phyloP scores from a whole-genome alignment of 768 basidiomycete genomes.

The Exidia glandulosa region DNA sequence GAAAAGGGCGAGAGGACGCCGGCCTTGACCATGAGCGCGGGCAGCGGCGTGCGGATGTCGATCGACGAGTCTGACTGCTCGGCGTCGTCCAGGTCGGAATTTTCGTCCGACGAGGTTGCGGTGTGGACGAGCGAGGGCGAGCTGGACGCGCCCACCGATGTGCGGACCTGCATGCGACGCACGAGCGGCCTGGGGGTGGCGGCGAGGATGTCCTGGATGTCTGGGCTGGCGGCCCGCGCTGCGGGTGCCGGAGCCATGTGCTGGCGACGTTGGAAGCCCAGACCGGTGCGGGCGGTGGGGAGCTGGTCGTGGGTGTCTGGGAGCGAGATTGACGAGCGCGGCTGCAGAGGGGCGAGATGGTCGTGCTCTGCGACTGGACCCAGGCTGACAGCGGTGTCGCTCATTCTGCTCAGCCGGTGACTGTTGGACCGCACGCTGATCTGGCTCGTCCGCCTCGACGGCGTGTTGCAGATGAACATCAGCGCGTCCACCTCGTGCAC shows the following conservation, averaged over 20 bases:
- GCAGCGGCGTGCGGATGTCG: neutral
- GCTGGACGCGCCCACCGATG: neutral
- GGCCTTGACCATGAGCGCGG: conserved; percentile 49
- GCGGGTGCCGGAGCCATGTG: neutral
- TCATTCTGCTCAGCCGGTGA: neutral
- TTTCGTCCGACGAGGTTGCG: neutral
- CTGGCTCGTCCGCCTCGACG: neutral
- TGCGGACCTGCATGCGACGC: neutral
- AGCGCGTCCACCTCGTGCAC: neutral
- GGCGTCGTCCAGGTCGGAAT: neutral
- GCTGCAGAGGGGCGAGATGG: neutral
- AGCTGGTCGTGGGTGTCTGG: neutral
- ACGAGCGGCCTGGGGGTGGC: neutral
- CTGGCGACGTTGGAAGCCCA: neutral
- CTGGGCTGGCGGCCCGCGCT: neutral
- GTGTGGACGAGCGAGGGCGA: neutral
- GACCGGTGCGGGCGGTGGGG: neutral
- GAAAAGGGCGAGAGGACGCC: conserved; percentile 58
- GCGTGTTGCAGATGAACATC: neutral
- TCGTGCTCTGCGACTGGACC: neutral
- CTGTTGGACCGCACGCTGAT: neutral
- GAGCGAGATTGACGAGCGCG: neutral
- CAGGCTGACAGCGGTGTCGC: neutral
- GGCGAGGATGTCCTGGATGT: neutral
- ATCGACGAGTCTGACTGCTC: neutral